Conservation (phyloP, 31 red algal species). For the Asparagopsis taxiformis region DNA sequence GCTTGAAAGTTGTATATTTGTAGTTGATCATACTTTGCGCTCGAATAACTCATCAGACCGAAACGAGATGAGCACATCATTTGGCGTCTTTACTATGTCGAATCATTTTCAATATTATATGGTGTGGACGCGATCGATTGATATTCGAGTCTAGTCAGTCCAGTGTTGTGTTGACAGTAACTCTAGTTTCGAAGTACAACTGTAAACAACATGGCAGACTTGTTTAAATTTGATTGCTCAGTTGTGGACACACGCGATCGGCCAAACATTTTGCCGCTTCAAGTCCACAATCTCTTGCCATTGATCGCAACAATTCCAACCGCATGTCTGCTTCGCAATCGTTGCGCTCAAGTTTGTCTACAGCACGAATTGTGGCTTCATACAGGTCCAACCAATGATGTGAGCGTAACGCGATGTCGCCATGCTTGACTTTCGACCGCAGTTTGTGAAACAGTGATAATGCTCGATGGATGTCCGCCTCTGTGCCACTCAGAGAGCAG, state of each 20-base stretch:
- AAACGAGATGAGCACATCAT: no score
- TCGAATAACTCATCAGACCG: no score
- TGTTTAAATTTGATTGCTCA: neutral
- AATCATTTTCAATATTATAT: no score
- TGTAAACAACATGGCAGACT: no score
- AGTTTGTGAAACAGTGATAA: constrained; percentile 34
- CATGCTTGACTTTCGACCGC: constrained; percentile 20
- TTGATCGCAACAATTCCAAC: constrained; percentile 13
- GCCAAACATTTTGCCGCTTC: constrained; percentile 5
- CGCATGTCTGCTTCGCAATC: neutral
- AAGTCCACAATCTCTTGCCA: constrained; percentile 49
- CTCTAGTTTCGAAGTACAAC: no score
- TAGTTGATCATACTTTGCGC: no score
- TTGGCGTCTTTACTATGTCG: no score
- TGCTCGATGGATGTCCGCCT: constrained; percentile 34
- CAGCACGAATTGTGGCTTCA: constrained; percentile 46
- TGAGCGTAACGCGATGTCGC: constrained; percentile 22
- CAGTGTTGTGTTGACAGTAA: no score
- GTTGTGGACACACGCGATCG: constrained; percentile 9
- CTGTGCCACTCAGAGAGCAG: constrained; percentile 26
- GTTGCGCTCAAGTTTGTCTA: constrained; percentile 17
- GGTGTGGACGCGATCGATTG: no score
- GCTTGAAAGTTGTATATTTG: no score
- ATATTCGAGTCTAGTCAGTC: no score
- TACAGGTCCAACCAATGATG: constrained; percentile 50